Conservation (phyloP, 2,329 filamentous ascomycete species). For the Hypoxylon rubiginosum region DNA sequence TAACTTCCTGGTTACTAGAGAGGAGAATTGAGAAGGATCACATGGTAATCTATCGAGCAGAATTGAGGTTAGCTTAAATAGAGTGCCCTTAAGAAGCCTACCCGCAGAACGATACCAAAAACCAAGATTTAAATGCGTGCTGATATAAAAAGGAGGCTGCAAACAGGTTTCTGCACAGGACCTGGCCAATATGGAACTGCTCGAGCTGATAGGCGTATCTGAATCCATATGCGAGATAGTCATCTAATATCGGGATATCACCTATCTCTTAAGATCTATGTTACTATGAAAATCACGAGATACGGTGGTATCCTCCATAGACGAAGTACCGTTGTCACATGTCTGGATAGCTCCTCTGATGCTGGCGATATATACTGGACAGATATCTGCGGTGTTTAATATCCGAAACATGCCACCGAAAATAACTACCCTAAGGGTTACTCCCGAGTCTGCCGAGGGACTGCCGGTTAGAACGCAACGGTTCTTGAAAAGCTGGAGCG, state of each 20-base stretch:
- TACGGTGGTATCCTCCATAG: conserved; percentile 2
- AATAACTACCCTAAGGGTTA: conserved; percentile 13
- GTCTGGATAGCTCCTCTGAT: neutral
- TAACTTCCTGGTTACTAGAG: too few species aligned
- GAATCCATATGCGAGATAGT: neutral
- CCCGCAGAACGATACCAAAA: too few species aligned
- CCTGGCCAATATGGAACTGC: neutral
- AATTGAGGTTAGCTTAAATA: too few species aligned
- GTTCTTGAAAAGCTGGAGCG: conserved; percentile 13
- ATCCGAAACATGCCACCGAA: conserved; percentile 25
- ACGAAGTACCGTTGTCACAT: conserved; percentile 15
- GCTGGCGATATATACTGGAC: conserved; percentile 5
- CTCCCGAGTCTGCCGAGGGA: conserved; percentile 25
- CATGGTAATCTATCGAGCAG: too few species aligned
- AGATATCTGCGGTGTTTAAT: conserved; percentile 22
- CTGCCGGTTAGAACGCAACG: conserved; percentile 23
- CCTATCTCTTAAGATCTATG: conserved; percentile 7
- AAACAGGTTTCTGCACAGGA: neutral
- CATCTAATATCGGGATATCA: conserved; percentile 11
- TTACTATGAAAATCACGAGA: neutral
- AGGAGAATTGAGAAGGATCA: too few species aligned
- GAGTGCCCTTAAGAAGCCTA: too few species aligned
- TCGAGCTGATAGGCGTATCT: conserved; percentile 8
- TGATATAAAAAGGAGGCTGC: neutral
- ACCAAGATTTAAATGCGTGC: too few species aligned